phyloP scores from a whole-genome alignment of 1,139 yeast genomes.

The Waltiozyma sp. region DNA sequence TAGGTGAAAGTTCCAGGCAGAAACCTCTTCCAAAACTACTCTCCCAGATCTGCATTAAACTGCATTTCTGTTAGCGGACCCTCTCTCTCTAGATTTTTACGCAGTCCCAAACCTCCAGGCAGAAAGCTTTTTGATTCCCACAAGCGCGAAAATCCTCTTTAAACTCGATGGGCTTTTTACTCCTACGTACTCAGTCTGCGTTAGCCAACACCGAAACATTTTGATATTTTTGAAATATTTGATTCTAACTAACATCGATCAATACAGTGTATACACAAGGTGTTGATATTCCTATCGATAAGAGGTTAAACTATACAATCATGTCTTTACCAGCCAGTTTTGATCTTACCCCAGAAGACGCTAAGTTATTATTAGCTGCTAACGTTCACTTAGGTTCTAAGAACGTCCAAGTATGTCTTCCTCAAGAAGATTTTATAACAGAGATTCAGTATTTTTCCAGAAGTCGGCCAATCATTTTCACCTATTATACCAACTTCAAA shows the following conservation, averaged over 20 bases:
- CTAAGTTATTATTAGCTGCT: conserved; percentile 99
- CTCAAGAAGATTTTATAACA: neutral
- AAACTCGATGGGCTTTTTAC: neutral
- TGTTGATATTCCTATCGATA: conserved; percentile 3
- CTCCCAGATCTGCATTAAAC: neutral
- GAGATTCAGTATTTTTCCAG: neutral
- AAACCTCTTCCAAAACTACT: neutral
- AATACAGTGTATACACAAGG: conserved; percentile 1
- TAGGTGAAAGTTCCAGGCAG: neutral
- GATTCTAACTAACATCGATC: conserved; percentile 9
- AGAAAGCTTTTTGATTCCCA: conserved; percentile 6
- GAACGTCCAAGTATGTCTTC: conserved; percentile 87
- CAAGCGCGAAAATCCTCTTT: conserved; percentile 5
- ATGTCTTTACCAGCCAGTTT: conserved; percentile 88
- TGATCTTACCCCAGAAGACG: conserved; percentile 94
- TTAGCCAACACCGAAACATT: conserved; percentile 7
- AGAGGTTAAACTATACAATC: conserved; percentile 17
- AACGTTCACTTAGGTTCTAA: conserved; percentile 99
- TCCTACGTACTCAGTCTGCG: neutral
- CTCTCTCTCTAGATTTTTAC: neutral
- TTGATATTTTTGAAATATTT: conserved; percentile 12
- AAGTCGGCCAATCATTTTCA: neutral
- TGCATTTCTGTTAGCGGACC: neutral
- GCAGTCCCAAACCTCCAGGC: neutral
- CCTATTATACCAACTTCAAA: too few species aligned